phyloP scores from a whole-genome alignment of 192 early-diverging fungal species.

The Neocallimastix lanati region DNA sequence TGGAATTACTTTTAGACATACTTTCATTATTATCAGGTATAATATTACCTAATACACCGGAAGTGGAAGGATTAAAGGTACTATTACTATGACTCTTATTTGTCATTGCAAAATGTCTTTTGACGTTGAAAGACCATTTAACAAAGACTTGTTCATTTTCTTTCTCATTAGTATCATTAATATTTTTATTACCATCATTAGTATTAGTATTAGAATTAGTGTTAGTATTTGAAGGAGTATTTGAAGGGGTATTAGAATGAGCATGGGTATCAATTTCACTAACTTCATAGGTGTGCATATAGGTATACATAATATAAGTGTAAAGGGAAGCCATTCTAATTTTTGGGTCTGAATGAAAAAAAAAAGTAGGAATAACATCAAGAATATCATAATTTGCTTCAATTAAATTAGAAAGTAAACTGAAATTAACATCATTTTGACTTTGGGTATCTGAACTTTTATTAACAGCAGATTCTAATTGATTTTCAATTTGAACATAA shows the following conservation, averaged over 20 bases:
- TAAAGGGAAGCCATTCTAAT: constrained; percentile 71
- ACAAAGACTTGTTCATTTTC: not conserved
- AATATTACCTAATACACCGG: not conserved
- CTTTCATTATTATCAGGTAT: not conserved
- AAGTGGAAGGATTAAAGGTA: not conserved
- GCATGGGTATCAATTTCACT: constrained; percentile 8
- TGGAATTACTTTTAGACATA: not conserved
- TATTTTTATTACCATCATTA: too few relatives aligned
- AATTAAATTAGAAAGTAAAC: constrained; percentile 35
- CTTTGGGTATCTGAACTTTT: constrained; percentile 61
- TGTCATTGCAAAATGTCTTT: not conserved
- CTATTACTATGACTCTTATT: not conserved
- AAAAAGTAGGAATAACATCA: constrained; percentile 83
- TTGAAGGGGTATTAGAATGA: too few relatives aligned
- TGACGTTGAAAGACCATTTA: not conserved
- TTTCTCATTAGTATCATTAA: too few relatives aligned
- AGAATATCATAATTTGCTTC: constrained; percentile 88
- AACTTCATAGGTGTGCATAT: constrained; percentile 83
- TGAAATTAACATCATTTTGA: not conserved
- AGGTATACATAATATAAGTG: constrained; percentile 90
- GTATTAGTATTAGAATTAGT: too few relatives aligned
- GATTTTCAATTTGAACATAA: constrained; percentile 59
- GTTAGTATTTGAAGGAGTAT: too few relatives aligned
- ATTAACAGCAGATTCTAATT: constrained; percentile 48
- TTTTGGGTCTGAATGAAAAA: constrained; percentile 64